Evolutionary conservation across 2,329 filamentous ascomycete genomes (phyloP), one percentile per base, ranked within the genome.

Genomic region (Trichophyton schoenleinii): DNA sequence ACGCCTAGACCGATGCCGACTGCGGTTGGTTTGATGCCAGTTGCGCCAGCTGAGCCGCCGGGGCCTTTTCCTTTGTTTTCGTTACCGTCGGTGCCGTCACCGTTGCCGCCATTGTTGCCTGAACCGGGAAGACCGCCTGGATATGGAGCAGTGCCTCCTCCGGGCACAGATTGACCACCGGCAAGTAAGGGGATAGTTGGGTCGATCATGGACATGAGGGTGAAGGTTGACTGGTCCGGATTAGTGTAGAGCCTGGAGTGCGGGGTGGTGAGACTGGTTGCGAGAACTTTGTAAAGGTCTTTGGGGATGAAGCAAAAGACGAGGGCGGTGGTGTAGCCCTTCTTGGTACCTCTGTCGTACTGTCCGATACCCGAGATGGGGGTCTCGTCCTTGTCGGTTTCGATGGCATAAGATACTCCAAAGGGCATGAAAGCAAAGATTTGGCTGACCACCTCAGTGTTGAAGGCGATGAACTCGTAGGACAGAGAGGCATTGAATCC

Each of bases 401-500:
- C 63, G 53, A 95, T 77, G 49, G 83, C 87, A 65, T 86, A 82
- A 1, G 82, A 77, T 58, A 96, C 79, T 65, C 88, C 89, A 59
- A 79, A 68, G 0, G 91, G 91, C 3, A 96, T 78, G 66, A 83
- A 88, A 60, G 83, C 76, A 77, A 96, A 95, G 69, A 99, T 89
- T 74, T 97, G 92, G 44, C 84, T 84, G 3, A 89, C 87, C 18
- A 91, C 88, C 65, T 86, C 80, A 13, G 84, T 79, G 64, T 87
- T 84, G 22, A 78, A 78, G 9, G 87, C 85, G 31, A 97, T 88
- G 70, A 95, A 96, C 7, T 82, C 77, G 73, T 94, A 99, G 76
- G 95, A 92, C 67, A 95, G 81, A 1, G 83, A 82, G 69, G 85
- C 87, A 59, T 83, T 78, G 80, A 97, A 96, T 38, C 88, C 94